Evolutionary conservation across 495 filamentous ascomycete species (phyloP), one percentile per base, ranked within the genome.

Genomic region (Parathielavia appendiculata): DNA sequence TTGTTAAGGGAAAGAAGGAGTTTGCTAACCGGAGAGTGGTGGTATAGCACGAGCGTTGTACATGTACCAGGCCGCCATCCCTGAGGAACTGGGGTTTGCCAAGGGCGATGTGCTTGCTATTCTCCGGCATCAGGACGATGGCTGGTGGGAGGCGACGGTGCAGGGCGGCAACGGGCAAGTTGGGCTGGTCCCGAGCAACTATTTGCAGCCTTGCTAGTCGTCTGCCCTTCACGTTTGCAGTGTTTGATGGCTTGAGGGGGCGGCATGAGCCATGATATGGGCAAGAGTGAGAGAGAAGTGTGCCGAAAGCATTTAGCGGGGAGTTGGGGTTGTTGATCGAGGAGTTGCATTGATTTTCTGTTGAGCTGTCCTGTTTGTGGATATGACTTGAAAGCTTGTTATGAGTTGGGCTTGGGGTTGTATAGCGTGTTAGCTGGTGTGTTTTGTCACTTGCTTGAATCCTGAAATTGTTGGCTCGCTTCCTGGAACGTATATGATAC

Each of bases 121-220:
- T n/a, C 74, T 95, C 36, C 80, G 90, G 60, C 83, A 92, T 58
- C 95, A 99, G 70, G 95, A 99, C 72, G 95, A 99, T 67, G 95
- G 95, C 12, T 99, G 95, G 95, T 99, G 95, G 95, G 93, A 97
- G 77, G 93, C 95, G 14, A 92, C 97, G 73, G 82, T 96, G 53
- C 88, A 90, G 51, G 88, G 89, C 0, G 75, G 75, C 19, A 84
- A 83, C 63, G 85, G 85, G 26, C 79, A 84, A 63, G 76, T 88
- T 12, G 95, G 95, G 23, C 76, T 99, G 66, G 95, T 97, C 52
- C 95, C 95, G 22, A 96, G 92, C 73, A 99, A 99, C 73, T 99
- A 99, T 67, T 74, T 99, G 68, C 90, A 95, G 75, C 76, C 79
- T 43, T 86, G 56, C 39, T 48, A 47, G 41, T 20, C 6, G 16